Conservation (phyloP, 805 yeast species). For the Yarrowia sp. region DNA sequence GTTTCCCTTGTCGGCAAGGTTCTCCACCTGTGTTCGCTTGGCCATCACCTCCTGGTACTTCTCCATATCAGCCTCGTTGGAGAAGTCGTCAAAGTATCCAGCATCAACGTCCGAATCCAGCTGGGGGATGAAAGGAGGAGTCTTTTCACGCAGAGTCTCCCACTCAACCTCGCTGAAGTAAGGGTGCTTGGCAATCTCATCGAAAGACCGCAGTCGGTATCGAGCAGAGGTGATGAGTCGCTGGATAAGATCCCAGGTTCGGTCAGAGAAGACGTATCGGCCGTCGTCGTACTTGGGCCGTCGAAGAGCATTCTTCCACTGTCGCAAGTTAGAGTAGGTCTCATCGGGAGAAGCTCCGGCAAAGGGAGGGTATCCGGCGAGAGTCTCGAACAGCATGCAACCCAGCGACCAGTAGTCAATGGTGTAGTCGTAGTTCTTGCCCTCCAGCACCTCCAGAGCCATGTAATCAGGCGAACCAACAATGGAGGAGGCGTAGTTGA, state of each 20-base stretch:
- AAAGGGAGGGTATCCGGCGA: constrained; percentile 97
- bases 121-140: constrained; percentile 97
- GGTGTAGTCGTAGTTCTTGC: constrained; percentile 90
- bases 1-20: constrained; percentile 69
- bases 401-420: constrained; percentile 99
- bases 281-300: constrained; percentile 94
- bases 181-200: constrained; percentile 77
- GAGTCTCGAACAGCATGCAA: constrained; percentile 93
- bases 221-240: constrained; percentile 81
- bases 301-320: constrained; percentile 86
- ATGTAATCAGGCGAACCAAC: constrained; percentile 99
- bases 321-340: constrained; percentile 89
- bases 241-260: constrained; percentile 91
- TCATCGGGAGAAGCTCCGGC: constrained; percentile 93
- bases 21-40: constrained; percentile 84
- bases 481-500: constrained; percentile 89
- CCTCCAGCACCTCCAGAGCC: constrained; percentile 97
- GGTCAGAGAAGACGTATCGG: constrained; percentile 88
- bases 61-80: constrained; percentile 95
- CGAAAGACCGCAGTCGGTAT: constrained; percentile 75
- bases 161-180: constrained; percentile 89
- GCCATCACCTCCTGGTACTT: constrained; percentile 97
- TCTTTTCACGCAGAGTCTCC: constrained; percentile 66
- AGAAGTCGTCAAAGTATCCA: constrained; percentile 97
- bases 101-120: constrained; percentile 97